Base-by-base conservation (phyloP, 179 eudicot genomes). In the Drosera spatulata region DNA sequence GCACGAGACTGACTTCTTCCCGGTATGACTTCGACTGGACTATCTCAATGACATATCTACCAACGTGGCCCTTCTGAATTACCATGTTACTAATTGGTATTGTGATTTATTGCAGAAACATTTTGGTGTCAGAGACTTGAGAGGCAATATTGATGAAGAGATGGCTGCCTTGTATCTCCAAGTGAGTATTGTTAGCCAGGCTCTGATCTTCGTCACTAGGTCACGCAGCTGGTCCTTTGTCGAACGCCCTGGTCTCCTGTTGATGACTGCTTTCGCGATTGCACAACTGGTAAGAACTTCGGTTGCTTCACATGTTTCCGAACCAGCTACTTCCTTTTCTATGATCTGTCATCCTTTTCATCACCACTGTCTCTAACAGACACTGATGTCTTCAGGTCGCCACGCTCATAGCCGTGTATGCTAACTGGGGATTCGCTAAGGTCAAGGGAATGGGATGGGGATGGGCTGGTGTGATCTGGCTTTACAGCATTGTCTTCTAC, bases 141-240 rank as follows among this genome's bases (percentile, higher is more conserved):
- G 55, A 37, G 72, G 41, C 41, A 67, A 72, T 9, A 49, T 15
- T 10, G 79, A 69, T 22, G 83, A 87, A 72, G 75, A 87, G 9
- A 85, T 77, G 1, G 85, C 97, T 41, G 97, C 95, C 10, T 59
- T 90, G 44, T 90, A 90, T 82, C 86, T 90, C 58, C 97, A 90
- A 90, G 97, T 90, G 74, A 90, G 97, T 60, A 90, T 90, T 50
- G 74, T 87, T 6, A 90, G 97, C 64, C 93, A 87, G 43, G 97
- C 97, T 3, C 88, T 89, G 61, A 89, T 89, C 66, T 89, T 89
- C 40, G 97, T 86, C 60, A 90, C 97, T 2, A 75, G 97, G 53
- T 85, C 97, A 57, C 75, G 90, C 58, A 85, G 96, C 68, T 90
- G 93, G 93, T 90, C 97, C 8, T 90, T 84, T 49, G 60, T 83